Evolutionary conservation across 2,329 filamentous ascomycete genomes (phyloP).

Genomic region (Xylogone sp.): DNA sequence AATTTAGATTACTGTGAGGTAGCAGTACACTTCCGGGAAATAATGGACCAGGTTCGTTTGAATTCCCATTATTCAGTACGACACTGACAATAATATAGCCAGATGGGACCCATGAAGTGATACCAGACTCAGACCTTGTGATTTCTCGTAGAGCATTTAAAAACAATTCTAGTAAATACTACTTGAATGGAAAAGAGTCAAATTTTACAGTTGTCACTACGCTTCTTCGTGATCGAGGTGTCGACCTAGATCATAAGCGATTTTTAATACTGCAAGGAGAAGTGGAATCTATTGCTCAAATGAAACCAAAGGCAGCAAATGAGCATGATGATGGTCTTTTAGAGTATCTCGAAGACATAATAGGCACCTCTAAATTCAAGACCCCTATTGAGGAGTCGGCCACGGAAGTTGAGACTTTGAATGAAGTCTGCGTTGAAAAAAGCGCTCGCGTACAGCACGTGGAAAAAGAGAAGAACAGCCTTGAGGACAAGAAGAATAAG

Average conservation of each 20-base stretch:
- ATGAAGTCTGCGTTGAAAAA: slow-evolving; percentile 94
- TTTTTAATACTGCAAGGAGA: slow-evolving; percentile 97
- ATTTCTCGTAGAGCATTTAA: slow-evolving; percentile 93
- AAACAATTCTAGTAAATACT: slow-evolving; percentile 98
- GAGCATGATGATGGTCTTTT: slow-evolving; percentile 95
- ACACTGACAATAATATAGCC: slow-evolving; percentile 41
- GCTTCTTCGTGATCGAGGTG: slow-evolving; percentile 79
- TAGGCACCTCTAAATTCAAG: slow-evolving; percentile 98
- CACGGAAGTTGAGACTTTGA: slow-evolving; percentile 82
- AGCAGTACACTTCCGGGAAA: slow-evolving; percentile 92
- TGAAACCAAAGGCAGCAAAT: slow-evolving; percentile 94
- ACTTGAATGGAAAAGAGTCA: slow-evolving; percentile 85
- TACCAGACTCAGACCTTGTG: slow-evolving; percentile 80
- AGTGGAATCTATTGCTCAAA: slow-evolving; percentile 97
- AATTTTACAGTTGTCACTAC: slow-evolving; percentile 91
- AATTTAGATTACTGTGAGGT: slow-evolving; percentile 91
- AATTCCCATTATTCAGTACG: slow-evolving; percentile 22
- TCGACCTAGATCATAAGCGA: slow-evolving; percentile 96
- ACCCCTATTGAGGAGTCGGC: slow-evolving; percentile 93
- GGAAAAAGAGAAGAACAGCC: slow-evolving; percentile 88
- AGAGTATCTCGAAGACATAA: slow-evolving; percentile 97
- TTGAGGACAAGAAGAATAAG: slow-evolving; percentile 96
- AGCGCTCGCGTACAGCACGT: slow-evolving; percentile 94
- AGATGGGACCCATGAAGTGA: slow-evolving; percentile 67
- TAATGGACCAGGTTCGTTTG: slow-evolving; percentile 69